Evolutionary conservation across 2,329 filamentous ascomycete species (phyloP), one percentile per base, ranked within the genome.

Genomic region (Zasmidium citrigriseum): DNA sequence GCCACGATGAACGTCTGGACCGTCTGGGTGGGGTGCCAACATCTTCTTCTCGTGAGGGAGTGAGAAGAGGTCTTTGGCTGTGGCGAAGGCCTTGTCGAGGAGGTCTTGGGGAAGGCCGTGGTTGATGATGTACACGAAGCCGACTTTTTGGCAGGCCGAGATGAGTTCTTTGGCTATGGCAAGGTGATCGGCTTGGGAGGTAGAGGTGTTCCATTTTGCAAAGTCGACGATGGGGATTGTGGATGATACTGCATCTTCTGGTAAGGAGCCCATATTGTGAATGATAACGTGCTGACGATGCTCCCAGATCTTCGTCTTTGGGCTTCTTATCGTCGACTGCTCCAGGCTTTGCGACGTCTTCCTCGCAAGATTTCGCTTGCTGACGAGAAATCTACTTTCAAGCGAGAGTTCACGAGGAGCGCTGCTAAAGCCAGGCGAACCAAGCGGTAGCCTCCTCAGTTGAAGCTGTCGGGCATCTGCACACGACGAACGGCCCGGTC

Each of bases 41-140:
- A 73, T 68, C 48, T 78, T 78, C 1, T 68, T 68, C 11, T 68
- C 63, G 3, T 66, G 55, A 0, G 72, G 70, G 1, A 78, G 67
- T 24, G 55, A 63, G 61, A 79, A 78, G 63, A 79, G 75, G 14
- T 62, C 65, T 45, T 72, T 71, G 2, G 68, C 69, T 67, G 72
- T 59, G 1, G 51, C 25, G 56, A 68, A 67, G 14, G 61, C 62
- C 60, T 70, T 57, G 11, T 70, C 64, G 1, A 77, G 65, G 27
- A 63, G 58, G 24, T 71, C 64, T 34, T 66, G 64, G 2, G 63
- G 54, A 0, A 79, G 61, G 1, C 73, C 74, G 55, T 78, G 74
- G 10, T 76, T 75, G 52, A 65, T 70, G 24, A 79, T 65, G 57
- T 77, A 77, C 38, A 77, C 76, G 58, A 79, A 79, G 2, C 77